Percentiles rank a stretch among this genome's conserved stretches.
These are phyloP conservation scores for Coemansia sp. DNA, from an alignment of 192 early-diverging fungal genomes.

Conservation along the genomic window DNA sequence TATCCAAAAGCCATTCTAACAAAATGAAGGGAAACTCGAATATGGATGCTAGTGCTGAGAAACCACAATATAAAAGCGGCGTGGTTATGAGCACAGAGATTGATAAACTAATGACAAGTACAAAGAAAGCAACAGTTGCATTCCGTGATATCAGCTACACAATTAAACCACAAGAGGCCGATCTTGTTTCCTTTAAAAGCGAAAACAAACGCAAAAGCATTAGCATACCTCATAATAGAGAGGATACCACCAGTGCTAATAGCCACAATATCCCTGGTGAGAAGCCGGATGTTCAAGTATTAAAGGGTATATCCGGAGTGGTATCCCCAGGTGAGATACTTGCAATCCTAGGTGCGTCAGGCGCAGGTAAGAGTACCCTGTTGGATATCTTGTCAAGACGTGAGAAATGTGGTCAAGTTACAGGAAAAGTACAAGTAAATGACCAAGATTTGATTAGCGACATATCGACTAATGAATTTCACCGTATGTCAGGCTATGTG, in stretches of 20 bases:
- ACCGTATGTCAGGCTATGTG: conserved; percentile 75
- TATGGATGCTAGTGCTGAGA: background rate
- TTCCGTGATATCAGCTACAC: conserved; percentile 47
- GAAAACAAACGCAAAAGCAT: background rate
- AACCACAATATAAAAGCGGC: background rate
- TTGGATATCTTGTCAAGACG: conserved; percentile 86
- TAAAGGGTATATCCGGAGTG: conserved; percentile 69
- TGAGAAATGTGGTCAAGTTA: conserved; percentile 64
- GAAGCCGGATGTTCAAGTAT: conserved; percentile 31
- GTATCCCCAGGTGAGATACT: conserved; percentile 83
- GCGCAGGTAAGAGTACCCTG: conserved; percentile 92
- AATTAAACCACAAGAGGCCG: conserved; percentile 30
- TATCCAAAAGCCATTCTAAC: background rate
- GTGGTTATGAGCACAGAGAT: conserved; percentile 11
- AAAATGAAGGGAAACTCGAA: too few relatives aligned
- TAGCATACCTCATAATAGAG: background rate
- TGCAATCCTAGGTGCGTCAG: conserved; percentile 92
- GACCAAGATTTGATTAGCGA: conserved; percentile 62
- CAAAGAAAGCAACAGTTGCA: conserved; percentile 27
- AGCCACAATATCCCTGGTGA: background rate
- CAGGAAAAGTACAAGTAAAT: conserved; percentile 84
- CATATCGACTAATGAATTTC: conserved; percentile 60
- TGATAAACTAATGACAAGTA: conserved; percentile 26
- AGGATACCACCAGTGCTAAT: background rate
- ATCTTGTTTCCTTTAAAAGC: conserved; percentile 20